Evolutionary conservation across 306 rosid genomes (phyloP), one percentile per base, ranked within the genome.

Genomic region (Cucurbita ficifolia): DNA sequence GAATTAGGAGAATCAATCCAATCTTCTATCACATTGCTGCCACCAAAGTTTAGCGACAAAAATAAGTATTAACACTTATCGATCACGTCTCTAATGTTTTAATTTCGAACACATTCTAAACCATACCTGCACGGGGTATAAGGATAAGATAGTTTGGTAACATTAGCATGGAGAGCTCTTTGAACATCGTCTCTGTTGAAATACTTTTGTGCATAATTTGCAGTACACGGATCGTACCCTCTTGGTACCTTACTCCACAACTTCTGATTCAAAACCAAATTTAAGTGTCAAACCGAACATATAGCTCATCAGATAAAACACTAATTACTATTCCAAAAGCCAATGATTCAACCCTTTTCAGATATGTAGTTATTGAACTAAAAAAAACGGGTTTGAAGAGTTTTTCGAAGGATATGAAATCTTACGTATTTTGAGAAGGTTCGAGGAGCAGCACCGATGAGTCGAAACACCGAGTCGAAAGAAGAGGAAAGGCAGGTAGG

Each of bases 181-280:
- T 86, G 95, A 73, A 86, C 90, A 64, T 88, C 90, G 70, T 35
- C 60, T 78, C 87, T 82, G 62, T 82, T 88, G 74, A 86, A 86
- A 61, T 76, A 88, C 71, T 75, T 78, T 48, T 70, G 48, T 7
- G 80, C 81, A 9, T 84, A 81, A 33, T 78, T 60, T 70, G 74
- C 83, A 42, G 79, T 75, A 38, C 95, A 88, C 4, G 95, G 95
- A 81, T 88, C 89, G 13, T 88, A 83, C 1, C 89, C 95, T 60
- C 87, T 72, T 13, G 90, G 84, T 58, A 83, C 72, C 50, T 48
- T 76, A 43, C 80, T 84, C 89, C 88, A 84, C 6, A 83, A 59
- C 6, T 80, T 84, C 94, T 88, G 35, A 38, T 79, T 6, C 21
- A 62, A 64, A 19, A 6, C 36, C 33, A 29, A 29, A 29, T 29